Conservation (phyloP, 129 eudicot species). For the Flaveria linearis region DNA sequence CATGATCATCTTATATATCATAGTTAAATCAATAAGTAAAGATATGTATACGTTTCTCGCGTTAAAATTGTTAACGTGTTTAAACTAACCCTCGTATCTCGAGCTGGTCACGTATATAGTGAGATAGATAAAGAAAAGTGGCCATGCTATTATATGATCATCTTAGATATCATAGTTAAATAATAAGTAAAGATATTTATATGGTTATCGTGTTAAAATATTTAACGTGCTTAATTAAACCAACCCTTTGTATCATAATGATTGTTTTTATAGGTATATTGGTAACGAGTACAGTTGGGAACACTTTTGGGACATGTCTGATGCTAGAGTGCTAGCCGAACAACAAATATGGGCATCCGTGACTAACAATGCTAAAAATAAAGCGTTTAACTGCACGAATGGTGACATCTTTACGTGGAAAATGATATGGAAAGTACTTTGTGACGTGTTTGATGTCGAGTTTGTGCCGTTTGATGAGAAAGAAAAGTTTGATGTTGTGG, state of each 20-base stretch:
- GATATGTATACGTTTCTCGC: too few species aligned
- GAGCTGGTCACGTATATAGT: too few species aligned
- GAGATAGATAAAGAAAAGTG: too few species aligned
- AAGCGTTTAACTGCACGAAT: conserved; percentile 41
- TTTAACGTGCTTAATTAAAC: too few species aligned
- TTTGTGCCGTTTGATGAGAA: conserved; percentile 19
- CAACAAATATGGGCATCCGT: conserved; percentile 41
- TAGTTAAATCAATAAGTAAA: too few species aligned
- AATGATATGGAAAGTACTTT: conserved; percentile 31
- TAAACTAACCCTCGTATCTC: too few species aligned
- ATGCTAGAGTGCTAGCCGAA: conserved; percentile 36
- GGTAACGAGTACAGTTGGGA: conserved; percentile 17
- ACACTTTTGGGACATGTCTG: conserved; percentile 36
- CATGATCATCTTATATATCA: too few species aligned
- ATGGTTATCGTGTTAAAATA: too few species aligned
- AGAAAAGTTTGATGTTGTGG: conserved; percentile 12
- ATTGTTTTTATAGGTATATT: background rate
- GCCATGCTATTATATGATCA: too few species aligned
- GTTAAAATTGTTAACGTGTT: too few species aligned
- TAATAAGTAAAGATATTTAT: too few species aligned
- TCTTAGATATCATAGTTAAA: too few species aligned
- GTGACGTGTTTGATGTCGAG: conserved; percentile 26
- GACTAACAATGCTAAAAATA: conserved; percentile 28
- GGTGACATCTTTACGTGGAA: conserved; percentile 45
- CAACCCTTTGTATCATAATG: background rate